Conservation (phyloP, 2,329 filamentous ascomycete genomes). For the Lasiodiplodia theobromae region DNA sequence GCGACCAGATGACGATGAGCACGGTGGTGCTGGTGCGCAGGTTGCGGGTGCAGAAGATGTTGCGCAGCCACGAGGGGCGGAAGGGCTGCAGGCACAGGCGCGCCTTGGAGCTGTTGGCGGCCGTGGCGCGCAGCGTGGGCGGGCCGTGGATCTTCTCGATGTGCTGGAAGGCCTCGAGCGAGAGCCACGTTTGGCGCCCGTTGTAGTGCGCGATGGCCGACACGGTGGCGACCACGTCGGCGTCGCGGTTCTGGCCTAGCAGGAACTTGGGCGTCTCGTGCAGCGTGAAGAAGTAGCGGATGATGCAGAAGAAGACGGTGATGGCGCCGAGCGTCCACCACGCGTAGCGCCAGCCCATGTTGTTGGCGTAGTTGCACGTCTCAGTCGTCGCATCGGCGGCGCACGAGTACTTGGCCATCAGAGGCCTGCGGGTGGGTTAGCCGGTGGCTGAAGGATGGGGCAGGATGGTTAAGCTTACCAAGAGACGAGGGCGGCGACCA, state of each 20-base stretch:
- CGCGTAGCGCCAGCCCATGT: constrained; percentile 56
- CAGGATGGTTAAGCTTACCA: neutral
- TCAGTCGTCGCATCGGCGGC: constrained; percentile 28
- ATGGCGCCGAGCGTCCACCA: constrained; percentile 50
- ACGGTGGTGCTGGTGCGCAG: constrained; percentile 46
- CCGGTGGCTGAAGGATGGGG: neutral
- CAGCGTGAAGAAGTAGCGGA: constrained; percentile 62
- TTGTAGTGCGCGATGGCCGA: constrained; percentile 54
- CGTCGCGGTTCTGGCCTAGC: constrained; percentile 61
- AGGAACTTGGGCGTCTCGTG: constrained; percentile 68
- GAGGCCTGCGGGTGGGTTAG: constrained; percentile 3
- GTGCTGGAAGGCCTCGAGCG: constrained; percentile 45
- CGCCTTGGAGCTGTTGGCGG: constrained; percentile 39
- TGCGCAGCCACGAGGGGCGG: constrained; percentile 38
- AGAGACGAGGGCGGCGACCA: constrained; percentile 12
- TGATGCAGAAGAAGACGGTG: constrained; percentile 55
- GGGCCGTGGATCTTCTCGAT: constrained; percentile 42
- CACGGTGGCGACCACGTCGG: constrained; percentile 56
- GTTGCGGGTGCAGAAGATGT: constrained; percentile 50
- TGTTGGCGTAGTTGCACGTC: constrained; percentile 35
- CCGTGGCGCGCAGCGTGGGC: neutral
- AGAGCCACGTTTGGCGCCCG: constrained; percentile 43
- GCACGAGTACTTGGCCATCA: constrained; percentile 30
- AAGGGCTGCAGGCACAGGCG: constrained; percentile 36
- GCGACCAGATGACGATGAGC: constrained; percentile 52